Base-by-base conservation (phyloP, 352 stramenopile species). In the Phytophthora ohioensis region DNA sequence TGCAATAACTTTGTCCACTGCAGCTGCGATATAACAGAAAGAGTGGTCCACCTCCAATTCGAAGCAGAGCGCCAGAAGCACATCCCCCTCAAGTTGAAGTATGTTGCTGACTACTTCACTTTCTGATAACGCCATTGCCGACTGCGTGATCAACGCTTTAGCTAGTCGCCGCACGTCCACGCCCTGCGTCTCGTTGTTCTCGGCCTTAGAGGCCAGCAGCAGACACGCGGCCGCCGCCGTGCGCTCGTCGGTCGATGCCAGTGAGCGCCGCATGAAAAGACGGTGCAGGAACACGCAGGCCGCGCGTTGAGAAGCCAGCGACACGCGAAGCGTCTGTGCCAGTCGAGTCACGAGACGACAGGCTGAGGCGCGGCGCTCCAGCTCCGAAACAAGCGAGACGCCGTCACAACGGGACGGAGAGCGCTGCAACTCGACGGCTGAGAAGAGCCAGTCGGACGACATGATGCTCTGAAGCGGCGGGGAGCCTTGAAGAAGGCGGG, bases 261-360 rank as follows among this genome's bases (percentile, higher is more conserved):
- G 58, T 10, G 74, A 81, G 39, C 82, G 75, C 48, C 73, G 65
- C 53, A 77, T 78, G 53, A 75, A 82, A 58, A 88, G 88, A 49
- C 80, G 68, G 65, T 89, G 81, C 46, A 89, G 79, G 38, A 81
- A 89, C 41, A 79, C 71, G 45, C 79, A 73, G 51, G 76, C 79
- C 34, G 67, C 78, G 51, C 66, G 73, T 21, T 83, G 69, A 5
- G 67, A 69, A n/a, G 82, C 59, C 15, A 80, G 75, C 55, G 75
- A 73, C 55, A 87, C 48, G 9, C 55, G 53, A 48, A 87, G 57
- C 43, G 53, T n/a, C 11, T 51, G 45, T 12, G 61, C 72, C 13
- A 88, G 38, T 21, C 70, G 63, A 34, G 74, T 73, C 32, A 87
- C 58, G 38, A 85, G 74, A 32, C 65, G 57, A 36, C 78, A 85